Evolutionary conservation across 2,329 filamentous ascomycete genomes (phyloP), one percentile per base, ranked within the genome.

Genomic region (Rosellinia necatrix): DNA sequence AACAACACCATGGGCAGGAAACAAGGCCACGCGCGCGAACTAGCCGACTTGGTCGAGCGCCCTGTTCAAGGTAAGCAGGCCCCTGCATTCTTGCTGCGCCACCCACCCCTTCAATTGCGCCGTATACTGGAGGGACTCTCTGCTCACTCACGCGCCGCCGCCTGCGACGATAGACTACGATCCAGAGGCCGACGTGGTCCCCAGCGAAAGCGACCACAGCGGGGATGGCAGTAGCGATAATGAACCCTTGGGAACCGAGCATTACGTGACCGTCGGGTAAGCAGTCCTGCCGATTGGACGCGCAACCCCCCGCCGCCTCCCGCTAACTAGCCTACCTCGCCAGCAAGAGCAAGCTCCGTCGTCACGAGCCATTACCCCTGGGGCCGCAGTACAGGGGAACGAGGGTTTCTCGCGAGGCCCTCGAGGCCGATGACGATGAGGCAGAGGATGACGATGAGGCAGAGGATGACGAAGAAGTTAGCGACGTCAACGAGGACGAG

Each of bases 331-430:
- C 32, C 35, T n/a, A 2, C 15, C 27, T 60, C 15, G 19, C 59
- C 58, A 88, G 86, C 17, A 94, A 92, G 78, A 94, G 89, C 76
- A 93, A 90, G 71, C 77, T 97, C 64, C 86, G 91, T 62, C 87
- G 90, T 69, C 85, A 85, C 55, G 86, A 91, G 29, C 80, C 81
- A 21, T 74, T 87, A 15, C 75, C 83, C 0, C 78, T 97, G 1
- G 93, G 92, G 0, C 86, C 88, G 12, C 83, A 91, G 69, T 97
- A 97, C 73, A 81, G 86, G 60, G 92, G 93, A 9, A 81, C 89
- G 15, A 83, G 84, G 43, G 83, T 97, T 30, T 91, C 86, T 63
- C 83, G 92, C 2, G 75, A 76, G 4, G 81, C 81, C 0, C 78
- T 78, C 9, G 80, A 80, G 13, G 78, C 80, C 34, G 74, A 74